Evolutionary conservation across 495 filamentous ascomycete genomes (phyloP).

Genomic region (Geopyxis carbonaria): DNA sequence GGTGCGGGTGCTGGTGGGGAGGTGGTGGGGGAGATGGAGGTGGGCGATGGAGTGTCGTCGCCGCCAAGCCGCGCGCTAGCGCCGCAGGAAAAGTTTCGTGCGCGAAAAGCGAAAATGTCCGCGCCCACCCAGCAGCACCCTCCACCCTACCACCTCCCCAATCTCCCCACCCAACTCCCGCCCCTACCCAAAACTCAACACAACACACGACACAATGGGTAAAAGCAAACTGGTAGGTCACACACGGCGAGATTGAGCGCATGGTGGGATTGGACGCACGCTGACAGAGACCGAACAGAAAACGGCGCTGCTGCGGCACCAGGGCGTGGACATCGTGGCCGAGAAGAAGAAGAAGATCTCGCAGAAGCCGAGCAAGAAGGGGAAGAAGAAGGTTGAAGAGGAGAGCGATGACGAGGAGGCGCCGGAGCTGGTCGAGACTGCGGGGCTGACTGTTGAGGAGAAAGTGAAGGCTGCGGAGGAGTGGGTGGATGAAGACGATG

Average conservation of each 20-base stretch:
- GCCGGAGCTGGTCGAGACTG: constrained; percentile 26
- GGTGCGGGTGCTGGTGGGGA: neutral
- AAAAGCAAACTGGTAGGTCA: constrained; percentile 20
- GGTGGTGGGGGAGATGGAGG: neutral
- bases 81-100: too few relatives aligned
- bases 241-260: too few relatives aligned
- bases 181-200: neutral
- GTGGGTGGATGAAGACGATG: constrained; percentile 30
- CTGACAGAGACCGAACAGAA: constrained; percentile 17
- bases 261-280: too few relatives aligned
- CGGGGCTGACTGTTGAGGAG: constrained; percentile 30
- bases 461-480: constrained; percentile 34
- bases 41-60: neutral
- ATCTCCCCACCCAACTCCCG: neutral
- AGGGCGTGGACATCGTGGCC: constrained; percentile 11
- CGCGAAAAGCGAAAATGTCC: too few relatives aligned
- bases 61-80: too few relatives aligned
- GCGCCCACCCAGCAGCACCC: too few relatives aligned
- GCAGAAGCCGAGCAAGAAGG: constrained; percentile 1
- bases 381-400: neutral
- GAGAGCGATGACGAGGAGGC: constrained; percentile 13
- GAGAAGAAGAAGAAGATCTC: neutral
- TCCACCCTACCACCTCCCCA: neutral
- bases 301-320: constrained; percentile 18
- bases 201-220: constrained; percentile 14